These are phyloP conservation scores for Chaetomium sp. DNA, from an alignment of 2,329 filamentous ascomycete species.

Conservation along the genomic window DNA sequence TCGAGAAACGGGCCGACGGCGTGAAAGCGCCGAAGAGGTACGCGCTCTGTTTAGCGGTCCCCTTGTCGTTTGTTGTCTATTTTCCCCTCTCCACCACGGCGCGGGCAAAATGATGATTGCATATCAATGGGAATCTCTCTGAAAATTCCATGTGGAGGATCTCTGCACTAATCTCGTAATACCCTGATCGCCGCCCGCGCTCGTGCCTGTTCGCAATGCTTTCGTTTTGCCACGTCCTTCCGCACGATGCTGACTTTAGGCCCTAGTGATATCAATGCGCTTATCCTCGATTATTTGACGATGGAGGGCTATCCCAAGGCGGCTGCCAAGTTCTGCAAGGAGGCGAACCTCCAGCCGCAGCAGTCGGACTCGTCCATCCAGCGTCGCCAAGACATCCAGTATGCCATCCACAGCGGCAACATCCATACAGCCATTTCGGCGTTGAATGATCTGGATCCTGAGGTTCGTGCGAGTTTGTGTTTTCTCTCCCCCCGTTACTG, in stretches of 20 bases:
- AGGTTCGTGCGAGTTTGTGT: slow-evolving; percentile 50
- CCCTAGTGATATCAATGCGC: slow-evolving; percentile 80
- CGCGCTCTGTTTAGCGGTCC: slow-evolving; percentile 27
- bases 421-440: slow-evolving; percentile 80
- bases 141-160: slow-evolving; percentile 86
- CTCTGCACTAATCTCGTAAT: slow-evolving; percentile 64
- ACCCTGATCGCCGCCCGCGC: slow-evolving; percentile 33
- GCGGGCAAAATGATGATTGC: slow-evolving; percentile 64
- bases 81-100: slow-evolving; percentile 8
- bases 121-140: slow-evolving; percentile 99
- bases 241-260: slow-evolving; percentile 14
- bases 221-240: not conserved
- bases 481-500: not conserved
- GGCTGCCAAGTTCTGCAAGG: slow-evolving; percentile 85
- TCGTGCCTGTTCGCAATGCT: slow-evolving; percentile 8
- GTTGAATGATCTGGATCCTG: slow-evolving; percentile 82
- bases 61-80: not conserved
- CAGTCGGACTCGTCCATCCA: slow-evolving; percentile 68
- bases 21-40: slow-evolving; percentile 88
- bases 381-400: slow-evolving; percentile 74
- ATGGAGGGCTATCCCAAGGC: slow-evolving; percentile 92
- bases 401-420: slow-evolving; percentile 76
- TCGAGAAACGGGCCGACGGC: slow-evolving; percentile 75
- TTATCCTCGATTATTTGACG: slow-evolving; percentile 95
- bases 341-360: slow-evolving; percentile 77